phyloP scores from a whole-genome alignment of 148 eudicot species.

The Amaranthus hypochondriacus region DNA sequence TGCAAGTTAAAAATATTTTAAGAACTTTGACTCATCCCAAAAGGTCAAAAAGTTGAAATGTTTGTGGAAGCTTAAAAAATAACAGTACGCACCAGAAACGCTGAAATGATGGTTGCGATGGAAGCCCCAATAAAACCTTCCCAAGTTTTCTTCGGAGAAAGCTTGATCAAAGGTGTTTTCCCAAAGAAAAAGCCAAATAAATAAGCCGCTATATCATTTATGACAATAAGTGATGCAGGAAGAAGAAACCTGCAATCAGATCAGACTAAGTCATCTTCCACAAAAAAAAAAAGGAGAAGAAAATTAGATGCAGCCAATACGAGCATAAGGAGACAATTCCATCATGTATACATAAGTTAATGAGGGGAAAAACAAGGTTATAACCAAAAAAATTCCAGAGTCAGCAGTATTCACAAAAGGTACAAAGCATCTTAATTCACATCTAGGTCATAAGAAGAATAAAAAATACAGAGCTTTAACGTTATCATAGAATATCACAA shows the following conservation, averaged over 20 bases:
- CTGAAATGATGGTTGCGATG: conserved; percentile 72
- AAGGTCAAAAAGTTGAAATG: neutral
- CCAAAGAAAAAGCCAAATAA: conserved; percentile 95
- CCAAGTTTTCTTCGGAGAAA: conserved; percentile 97
- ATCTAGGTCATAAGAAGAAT: neutral
- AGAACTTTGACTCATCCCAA: neutral
- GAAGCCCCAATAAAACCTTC: conserved; percentile 99
- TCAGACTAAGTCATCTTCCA: conserved; percentile 3
- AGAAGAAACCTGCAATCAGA: conserved; percentile 86
- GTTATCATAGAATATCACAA: neutral
- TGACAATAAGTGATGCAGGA: conserved; percentile 94
- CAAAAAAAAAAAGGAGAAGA: neutral
- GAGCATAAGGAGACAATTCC: neutral
- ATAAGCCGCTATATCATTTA: conserved; percentile 95
- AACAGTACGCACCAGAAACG: conserved; percentile 63
- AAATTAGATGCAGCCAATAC: neutral
- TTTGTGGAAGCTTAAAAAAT: neutral
- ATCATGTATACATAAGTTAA: neutral
- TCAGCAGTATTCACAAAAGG: neutral
- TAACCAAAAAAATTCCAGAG: neutral
- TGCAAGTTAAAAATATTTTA: neutral
- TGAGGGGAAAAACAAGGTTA: neutral
- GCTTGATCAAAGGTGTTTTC: conserved; percentile 88
- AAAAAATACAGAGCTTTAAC: neutral
- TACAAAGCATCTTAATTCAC: neutral